Evolutionary conservation across 495 filamentous ascomycete species (phyloP).

Genomic region (Hypoxylon intermedium): DNA sequence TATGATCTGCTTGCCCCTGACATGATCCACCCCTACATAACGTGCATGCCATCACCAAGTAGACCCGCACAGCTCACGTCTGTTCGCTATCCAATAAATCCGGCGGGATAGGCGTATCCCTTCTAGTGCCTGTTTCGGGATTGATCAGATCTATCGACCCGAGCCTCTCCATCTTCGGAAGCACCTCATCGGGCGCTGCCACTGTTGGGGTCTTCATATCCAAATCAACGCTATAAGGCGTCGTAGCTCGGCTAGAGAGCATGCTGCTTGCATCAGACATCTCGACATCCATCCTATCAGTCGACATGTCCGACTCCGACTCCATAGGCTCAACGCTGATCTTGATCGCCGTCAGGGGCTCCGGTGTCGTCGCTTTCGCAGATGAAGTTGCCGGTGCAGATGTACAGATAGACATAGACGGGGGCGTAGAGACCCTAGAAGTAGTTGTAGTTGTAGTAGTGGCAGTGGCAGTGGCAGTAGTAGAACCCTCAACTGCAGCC

Average conservation of each 20-base stretch:
- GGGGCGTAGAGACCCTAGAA: slow-evolving; percentile 1
- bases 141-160: slow-evolving; percentile 19
- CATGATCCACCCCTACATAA: too few species aligned
- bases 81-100: slow-evolving; percentile 15
- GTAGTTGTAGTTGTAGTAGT: too few species aligned
- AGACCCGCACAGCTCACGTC: neutral
- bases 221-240: slow-evolving; percentile 34
- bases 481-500: slow-evolving; percentile 31
- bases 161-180: slow-evolving; percentile 4
- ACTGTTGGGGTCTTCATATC: slow-evolving; percentile 48
- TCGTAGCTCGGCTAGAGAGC: slow-evolving; percentile 40
- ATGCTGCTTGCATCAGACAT: slow-evolving; percentile 52
- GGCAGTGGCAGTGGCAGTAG: too few species aligned
- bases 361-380: slow-evolving; percentile 12
- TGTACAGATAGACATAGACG: neutral
- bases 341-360: slow-evolving; percentile 25
- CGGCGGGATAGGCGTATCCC: slow-evolving; percentile 38
- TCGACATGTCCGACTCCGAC: slow-evolving; percentile 37
- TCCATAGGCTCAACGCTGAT: slow-evolving; percentile 39
- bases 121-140: slow-evolving; percentile 15
- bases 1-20: too few species aligned
- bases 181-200: slow-evolving; percentile 6
- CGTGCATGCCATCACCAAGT: neutral
- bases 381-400: slow-evolving; percentile 1
- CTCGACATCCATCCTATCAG: slow-evolving; percentile 48